phyloP scores from a whole-genome alignment of 768 basidiomycete species.

The Kwoniella sp. region DNA sequence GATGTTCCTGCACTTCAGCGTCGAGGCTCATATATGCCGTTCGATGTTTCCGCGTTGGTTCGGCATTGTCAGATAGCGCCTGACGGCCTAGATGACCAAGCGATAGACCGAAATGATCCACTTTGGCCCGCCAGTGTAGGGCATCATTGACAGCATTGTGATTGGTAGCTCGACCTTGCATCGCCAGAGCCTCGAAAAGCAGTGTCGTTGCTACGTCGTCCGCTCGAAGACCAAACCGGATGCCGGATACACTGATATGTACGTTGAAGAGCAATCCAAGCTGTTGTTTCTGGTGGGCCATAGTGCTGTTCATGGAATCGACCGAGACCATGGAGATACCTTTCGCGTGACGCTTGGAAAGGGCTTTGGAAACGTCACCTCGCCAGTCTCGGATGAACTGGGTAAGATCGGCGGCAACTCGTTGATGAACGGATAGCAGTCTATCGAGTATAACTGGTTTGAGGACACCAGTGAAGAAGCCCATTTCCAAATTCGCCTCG shows the following conservation, averaged over 20 bases:
- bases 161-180: conserved; percentile 41
- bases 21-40: conserved; percentile 86
- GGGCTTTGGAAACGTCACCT: conserved; percentile 1
- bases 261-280: conserved; percentile 23
- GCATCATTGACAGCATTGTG: conserved; percentile 55
- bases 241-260: conserved; percentile 33
- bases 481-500: conserved; percentile 31
- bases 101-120: conserved; percentile 79
- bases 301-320: conserved; percentile 6
- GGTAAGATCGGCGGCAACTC: conserved; percentile 38
- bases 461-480: conserved; percentile 47
- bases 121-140: conserved; percentile 67
- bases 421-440: conserved; percentile 46
- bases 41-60: conserved; percentile 65
- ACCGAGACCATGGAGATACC: conserved; percentile 5
- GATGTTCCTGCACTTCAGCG: conserved; percentile 58
- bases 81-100: conserved; percentile 64
- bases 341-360: conserved; percentile 18
- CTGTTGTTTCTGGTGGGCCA: background rate
- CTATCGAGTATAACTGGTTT: conserved; percentile 52
- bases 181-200: conserved; percentile 39
- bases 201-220: conserved; percentile 47
- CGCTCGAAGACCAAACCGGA: conserved; percentile 45
- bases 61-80: conserved; percentile 55
- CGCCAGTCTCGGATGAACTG: conserved; percentile 28